phyloP scores from a whole-genome alignment of 805 yeast species.

The Yarrowia keelungensis region DNA sequence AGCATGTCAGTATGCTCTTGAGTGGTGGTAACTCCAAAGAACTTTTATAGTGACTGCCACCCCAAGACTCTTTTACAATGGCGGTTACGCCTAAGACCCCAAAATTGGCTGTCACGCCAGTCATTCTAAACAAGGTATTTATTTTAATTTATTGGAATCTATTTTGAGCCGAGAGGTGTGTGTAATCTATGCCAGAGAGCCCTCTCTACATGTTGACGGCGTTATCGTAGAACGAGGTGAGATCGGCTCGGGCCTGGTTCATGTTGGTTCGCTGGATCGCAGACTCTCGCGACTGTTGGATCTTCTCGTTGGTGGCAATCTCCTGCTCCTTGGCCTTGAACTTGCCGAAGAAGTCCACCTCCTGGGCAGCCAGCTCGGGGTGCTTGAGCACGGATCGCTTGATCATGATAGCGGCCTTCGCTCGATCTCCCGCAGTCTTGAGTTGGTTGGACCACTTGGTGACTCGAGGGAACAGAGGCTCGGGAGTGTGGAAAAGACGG shows the following conservation, averaged over 20 bases:
- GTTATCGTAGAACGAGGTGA: constrained; percentile 28
- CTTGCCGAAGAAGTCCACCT: constrained; percentile 18
- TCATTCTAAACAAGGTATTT: background rate
- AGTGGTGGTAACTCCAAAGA: too few species aligned
- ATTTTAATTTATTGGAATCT: constrained; percentile 14
- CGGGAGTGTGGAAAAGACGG: constrained; percentile 39
- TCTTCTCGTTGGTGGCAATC: constrained; percentile 22
- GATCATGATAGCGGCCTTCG: constrained; percentile 35
- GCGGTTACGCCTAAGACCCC: too few species aligned
- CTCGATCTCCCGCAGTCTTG: constrained; percentile 34
- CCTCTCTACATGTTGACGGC: constrained; percentile 28
- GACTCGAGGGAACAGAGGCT: constrained; percentile 39
- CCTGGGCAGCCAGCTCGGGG: constrained; percentile 36
- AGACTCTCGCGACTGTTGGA: constrained; percentile 22
- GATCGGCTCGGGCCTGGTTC: constrained; percentile 25
- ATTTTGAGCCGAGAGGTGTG: constrained; percentile 1
- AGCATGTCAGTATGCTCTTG: background rate
- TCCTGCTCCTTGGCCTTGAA: constrained; percentile 25
- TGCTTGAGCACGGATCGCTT: constrained; percentile 39
- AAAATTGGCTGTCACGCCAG: too few species aligned
- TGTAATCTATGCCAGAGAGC: background rate
- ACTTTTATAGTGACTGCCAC: too few species aligned
- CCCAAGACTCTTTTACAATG: too few species aligned
- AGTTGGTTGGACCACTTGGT: constrained; percentile 27
- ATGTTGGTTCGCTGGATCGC: constrained; percentile 26